Evolutionary conservation across 306 rosid genomes (phyloP).

Genomic region (Trifolium repens): DNA sequence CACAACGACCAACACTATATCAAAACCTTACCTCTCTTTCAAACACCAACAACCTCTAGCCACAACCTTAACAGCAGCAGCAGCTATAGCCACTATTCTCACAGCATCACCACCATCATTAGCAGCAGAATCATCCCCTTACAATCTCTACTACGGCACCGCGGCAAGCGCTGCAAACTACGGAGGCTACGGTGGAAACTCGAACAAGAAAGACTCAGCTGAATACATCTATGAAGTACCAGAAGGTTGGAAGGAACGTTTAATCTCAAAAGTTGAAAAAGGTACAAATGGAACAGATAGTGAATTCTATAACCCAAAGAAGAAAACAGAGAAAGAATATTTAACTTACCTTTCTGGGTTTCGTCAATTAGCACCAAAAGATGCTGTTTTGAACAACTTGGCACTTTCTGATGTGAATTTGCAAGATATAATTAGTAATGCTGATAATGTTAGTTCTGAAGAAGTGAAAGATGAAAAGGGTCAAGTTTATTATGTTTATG

Average conservation of each 20-base stretch:
- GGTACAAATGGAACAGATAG: constrained; percentile 87
- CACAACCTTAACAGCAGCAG: constrained; percentile 57
- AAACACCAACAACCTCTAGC: constrained; percentile 46
- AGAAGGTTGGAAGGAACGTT: constrained; percentile 82
- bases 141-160: constrained; percentile 80
- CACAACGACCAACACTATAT: constrained; percentile 42
- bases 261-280: constrained; percentile 87
- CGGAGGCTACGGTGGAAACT: constrained; percentile 87
- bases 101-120: constrained; percentile 51
- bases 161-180: constrained; percentile 92
- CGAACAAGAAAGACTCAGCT: constrained; percentile 78
- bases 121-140: constrained; percentile 53
- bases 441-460: constrained; percentile 61
- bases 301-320: constrained; percentile 88
- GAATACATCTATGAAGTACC: constrained; percentile 89
- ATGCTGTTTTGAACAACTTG: constrained; percentile 64
- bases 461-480: constrained; percentile 78
- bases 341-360: constrained; percentile 71
- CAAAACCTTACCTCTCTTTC: constrained; percentile 42
- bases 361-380: constrained; percentile 78
- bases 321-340: constrained; percentile 74
- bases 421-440: constrained; percentile 78
- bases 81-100: constrained; percentile 60
- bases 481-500: constrained; percentile 78
- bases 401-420: constrained; percentile 80